phyloP scores from a whole-genome alignment of 257 asterid species.

The Echites panduratus region DNA sequence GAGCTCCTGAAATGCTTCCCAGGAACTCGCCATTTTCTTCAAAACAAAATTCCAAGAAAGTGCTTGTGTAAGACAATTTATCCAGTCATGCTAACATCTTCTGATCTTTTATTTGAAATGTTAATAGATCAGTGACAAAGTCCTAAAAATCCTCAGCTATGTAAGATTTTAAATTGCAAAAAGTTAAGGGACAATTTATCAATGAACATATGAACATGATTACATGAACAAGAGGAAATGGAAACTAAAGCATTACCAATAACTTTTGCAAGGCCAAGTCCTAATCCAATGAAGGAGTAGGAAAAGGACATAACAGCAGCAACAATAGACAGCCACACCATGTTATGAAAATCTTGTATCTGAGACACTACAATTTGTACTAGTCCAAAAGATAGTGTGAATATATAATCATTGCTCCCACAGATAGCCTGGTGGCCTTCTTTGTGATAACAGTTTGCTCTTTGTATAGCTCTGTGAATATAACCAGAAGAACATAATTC shows the following conservation, averaged over 20 bases:
- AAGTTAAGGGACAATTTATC: neutral
- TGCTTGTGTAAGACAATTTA: slow-evolving; percentile 26
- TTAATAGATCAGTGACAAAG: neutral
- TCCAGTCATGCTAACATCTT: neutral
- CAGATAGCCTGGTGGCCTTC: slow-evolving; percentile 52
- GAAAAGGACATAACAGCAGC: slow-evolving; percentile 75
- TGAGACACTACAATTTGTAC: slow-evolving; percentile 52
- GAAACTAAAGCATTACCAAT: slow-evolving; percentile 27
- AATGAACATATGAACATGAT: neutral
- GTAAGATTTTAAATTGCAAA: neutral
- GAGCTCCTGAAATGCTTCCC: slow-evolving; percentile 57
- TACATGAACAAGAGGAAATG: neutral
- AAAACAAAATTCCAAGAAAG: slow-evolving; percentile 27
- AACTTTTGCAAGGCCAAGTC: slow-evolving; percentile 46
- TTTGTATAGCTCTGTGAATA: slow-evolving; percentile 61
- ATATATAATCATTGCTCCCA: slow-evolving; percentile 33
- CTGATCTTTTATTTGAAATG: neutral
- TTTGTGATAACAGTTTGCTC: slow-evolving; percentile 66
- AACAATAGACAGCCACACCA: slow-evolving; percentile 48
- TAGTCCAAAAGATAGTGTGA: slow-evolving; percentile 35
- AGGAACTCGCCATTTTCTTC: slow-evolving; percentile 58
- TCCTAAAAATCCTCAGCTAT: neutral
- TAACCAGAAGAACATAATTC: neutral
- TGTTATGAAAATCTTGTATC: slow-evolving; percentile 61
- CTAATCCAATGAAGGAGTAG: slow-evolving; percentile 58